Conservation (phyloP, 108 stramenopile genomes). For the Craspedostauros australis region DNA sequence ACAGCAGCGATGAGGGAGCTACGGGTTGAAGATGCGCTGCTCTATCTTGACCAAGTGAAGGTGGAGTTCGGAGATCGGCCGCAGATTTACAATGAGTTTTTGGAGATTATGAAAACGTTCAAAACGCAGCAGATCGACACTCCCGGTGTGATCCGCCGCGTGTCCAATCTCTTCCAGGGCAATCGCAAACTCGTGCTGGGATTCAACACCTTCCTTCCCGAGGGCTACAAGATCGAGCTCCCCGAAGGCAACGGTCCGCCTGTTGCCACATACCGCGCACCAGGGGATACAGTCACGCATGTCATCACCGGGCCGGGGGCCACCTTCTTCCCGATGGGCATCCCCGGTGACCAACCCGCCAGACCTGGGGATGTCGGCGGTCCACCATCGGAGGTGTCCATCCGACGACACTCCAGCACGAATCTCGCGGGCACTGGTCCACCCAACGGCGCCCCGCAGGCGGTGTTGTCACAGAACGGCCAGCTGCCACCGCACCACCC, state of each 20-base stretch:
- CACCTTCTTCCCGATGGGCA: too few relatives aligned
- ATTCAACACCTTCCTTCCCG: slow-evolving; percentile 99
- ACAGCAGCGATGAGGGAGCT: slow-evolving; percentile 78
- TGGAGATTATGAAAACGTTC: slow-evolving; percentile 98
- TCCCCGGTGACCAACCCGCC: slow-evolving; percentile 19
- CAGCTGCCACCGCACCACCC: too few relatives aligned
- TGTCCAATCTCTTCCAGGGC: slow-evolving; percentile 94
- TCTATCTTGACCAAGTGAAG: slow-evolving; percentile 99
- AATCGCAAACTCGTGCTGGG: slow-evolving; percentile 94
- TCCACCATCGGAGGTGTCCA: slow-evolving; percentile 5
- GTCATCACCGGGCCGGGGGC: slow-evolving; percentile 33
- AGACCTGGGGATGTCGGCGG: slow-evolving; percentile 13
- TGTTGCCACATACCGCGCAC: slow-evolving; percentile 75
- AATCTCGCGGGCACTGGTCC: too few relatives aligned
- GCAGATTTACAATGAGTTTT: slow-evolving; percentile 98
- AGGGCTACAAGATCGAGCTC: slow-evolving; percentile 98
- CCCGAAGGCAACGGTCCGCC: slow-evolving; percentile 74
- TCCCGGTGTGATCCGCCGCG: slow-evolving; percentile 95
- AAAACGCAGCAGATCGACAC: slow-evolving; percentile 95
- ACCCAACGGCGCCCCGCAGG: too few relatives aligned
- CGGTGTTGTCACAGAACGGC: too few relatives aligned
- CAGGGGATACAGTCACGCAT: slow-evolving; percentile 59
- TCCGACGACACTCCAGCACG: too few relatives aligned
- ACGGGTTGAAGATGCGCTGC: slow-evolving; percentile 97
- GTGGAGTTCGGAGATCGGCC: slow-evolving; percentile 97